Evolutionary conservation across 2,329 filamentous ascomycete genomes (phyloP), one percentile per base, ranked within the genome.

Genomic region (Pseudopyrenochaeta lycopersici): DNA sequence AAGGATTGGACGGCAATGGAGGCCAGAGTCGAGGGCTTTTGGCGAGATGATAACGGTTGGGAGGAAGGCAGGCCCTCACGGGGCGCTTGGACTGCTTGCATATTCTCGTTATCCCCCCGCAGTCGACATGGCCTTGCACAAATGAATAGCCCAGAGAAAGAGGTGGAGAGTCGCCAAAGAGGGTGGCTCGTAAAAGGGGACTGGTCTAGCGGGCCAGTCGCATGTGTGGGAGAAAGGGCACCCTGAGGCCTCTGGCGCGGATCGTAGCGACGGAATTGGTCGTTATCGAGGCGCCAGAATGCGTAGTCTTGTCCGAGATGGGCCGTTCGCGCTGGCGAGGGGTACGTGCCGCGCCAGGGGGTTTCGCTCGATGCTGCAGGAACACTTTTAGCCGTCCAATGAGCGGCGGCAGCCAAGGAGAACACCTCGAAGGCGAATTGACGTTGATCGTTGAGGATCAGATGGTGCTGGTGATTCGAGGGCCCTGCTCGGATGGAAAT

Each of bases 1-100:
- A 80, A 80, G 40, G 78, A 77, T 55, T 75, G 73, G 44, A 78
- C 70, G 45, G 73, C 67, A 60, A 79, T 75, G 46, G 73, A 74
- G 32, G 77, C 69, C 50, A 78, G 69, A 35, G 73, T 73, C 45
- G 74, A 63, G 46, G 67, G 61, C 55, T 73, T 76, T 51, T 63
- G 60, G 54, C 66, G 69, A 50, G 69, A 66, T 58, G 64, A 67
- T 46, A 66, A 67, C 46, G 58, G 54, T 47, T 51, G 47, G 46
- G 51, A 49, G 52, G 62, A 52, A 68, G 62, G 58, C 59, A 61
- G 51, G 53, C 52, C 68, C 54, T 62, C 62, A 42, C 44, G 32
- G 49, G 64, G 60, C 56, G 62, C 63, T 71, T 66, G 60, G 62
- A 62, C 57, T 54, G 64, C 60, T 61, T 74, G 70, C 71, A 75